Evolutionary conservation across 2,329 filamentous ascomycete genomes (phyloP), one percentile per base, ranked within the genome.

Genomic region (Fusarium sp.): DNA sequence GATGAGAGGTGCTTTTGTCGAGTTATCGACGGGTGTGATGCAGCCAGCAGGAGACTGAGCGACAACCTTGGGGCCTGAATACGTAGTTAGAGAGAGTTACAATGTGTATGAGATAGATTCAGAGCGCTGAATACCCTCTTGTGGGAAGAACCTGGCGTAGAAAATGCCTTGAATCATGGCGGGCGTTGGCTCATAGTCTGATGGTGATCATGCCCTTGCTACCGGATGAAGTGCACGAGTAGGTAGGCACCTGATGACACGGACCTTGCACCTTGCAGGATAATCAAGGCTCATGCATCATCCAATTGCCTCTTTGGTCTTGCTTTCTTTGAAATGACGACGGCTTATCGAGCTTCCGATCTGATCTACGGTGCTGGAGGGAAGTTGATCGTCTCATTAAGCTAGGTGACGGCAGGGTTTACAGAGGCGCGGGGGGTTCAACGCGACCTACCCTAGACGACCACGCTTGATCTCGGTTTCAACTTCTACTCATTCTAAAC

Each of bases 131-230:
- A 71, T 78, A 89, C 90, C 90, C 84, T 91, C 85, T 74, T 90
- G 84, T 15, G 89, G 88, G 68, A 92, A 87, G 80, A 92, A 92
- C 48, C 90, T 85, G 51, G 90, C 90, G 78, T 91, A 92, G 75
- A 92, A 92, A 62, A 92, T 92, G 72, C 88, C 90, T 76, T 90
- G 88, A 57, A 92, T 92, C 88, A 91, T 91, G 74, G 28, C 63
- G 66, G n/a, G 41, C 16, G 50, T 39, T 31, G 36, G 47, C 28
- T 76, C 62, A 66, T 63, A 16, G 18, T 47, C 63, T 74, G 60
- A 46, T 58, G 37, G 52, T 57, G 47, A 65, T 54, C 44, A 69
- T 54, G 37, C 39, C 46, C 28, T 23, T 48, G 34, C n/a, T 31
- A 16, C 36, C 4, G 23, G 10, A 16, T 55, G 27, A 40, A 47